Conservation (phyloP, 306 rosid species). For the Lablab purpureus region DNA sequence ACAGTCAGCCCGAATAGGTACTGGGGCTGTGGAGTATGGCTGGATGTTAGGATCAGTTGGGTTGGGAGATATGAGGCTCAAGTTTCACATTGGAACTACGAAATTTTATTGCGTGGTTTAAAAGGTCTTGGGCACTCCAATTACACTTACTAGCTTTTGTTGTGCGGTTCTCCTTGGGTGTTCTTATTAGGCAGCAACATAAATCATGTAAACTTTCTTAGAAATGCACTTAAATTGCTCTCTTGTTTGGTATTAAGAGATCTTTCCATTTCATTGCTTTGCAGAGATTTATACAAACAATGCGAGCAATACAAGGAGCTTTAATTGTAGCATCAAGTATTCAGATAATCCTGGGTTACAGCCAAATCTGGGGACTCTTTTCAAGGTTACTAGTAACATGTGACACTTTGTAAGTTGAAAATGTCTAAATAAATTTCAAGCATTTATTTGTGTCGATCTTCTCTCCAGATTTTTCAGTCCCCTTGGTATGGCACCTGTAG, state of each 20-base stretch:
- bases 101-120: neutral
- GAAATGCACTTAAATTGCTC: constrained; percentile 58
- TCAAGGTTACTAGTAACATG: constrained; percentile 62
- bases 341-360: constrained; percentile 94
- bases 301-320: constrained; percentile 99
- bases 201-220: constrained; percentile 39
- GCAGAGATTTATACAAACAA: constrained; percentile 98
- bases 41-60: neutral
- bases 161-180: neutral
- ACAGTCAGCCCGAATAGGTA: neutral
- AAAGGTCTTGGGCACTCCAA: neutral
- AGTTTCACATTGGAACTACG: neutral
- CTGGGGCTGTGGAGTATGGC: neutral
- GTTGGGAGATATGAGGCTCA: neutral
- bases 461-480: constrained; percentile 93
- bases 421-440: constrained; percentile 23
- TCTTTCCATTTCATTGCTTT: constrained; percentile 86
- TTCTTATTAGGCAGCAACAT: constrained; percentile 34
- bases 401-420: constrained; percentile 25
- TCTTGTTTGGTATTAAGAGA: constrained; percentile 81
- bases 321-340: constrained; percentile 91
- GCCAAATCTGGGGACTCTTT: constrained; percentile 97
- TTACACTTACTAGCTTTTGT: neutral
- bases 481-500: constrained; percentile 97
- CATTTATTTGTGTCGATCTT: constrained; percentile 39